Evolutionary conservation across 352 stramenopile species (phyloP).

Genomic region (Phytophthora cactorum): DNA sequence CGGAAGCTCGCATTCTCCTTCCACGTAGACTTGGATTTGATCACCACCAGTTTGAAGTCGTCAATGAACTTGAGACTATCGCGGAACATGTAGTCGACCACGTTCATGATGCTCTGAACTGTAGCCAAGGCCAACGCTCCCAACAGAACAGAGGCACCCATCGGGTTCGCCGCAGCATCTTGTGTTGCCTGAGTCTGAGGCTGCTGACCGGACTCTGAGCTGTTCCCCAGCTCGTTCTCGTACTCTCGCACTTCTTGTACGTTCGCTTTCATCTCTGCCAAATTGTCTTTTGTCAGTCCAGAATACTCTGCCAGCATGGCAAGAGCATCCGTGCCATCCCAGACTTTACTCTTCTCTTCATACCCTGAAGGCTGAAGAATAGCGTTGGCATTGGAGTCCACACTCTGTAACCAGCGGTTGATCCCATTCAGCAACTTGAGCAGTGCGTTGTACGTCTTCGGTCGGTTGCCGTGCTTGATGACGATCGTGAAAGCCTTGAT

Average conservation of each 20-base stretch:
- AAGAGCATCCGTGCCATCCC: conserved; percentile 62
- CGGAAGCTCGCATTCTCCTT: conserved; percentile 28
- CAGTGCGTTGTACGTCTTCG: conserved; percentile 53
- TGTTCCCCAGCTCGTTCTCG: conserved; percentile 60
- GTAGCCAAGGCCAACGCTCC: conserved; percentile 62
- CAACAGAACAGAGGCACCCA: conserved; percentile 43
- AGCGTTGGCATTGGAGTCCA: conserved; percentile 46
- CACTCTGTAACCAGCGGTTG: conserved; percentile 59
- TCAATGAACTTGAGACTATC: conserved; percentile 82
- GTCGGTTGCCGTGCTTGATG: conserved; percentile 69
- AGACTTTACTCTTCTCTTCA: conserved; percentile 80
- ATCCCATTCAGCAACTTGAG: conserved; percentile 76
- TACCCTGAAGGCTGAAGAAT: conserved; percentile 66
- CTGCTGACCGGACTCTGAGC: conserved; percentile 33
- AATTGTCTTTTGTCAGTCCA: conserved; percentile 53
- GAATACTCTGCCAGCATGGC: conserved; percentile 79
- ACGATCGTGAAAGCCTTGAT: conserved; percentile 71
- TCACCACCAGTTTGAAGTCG: conserved; percentile 80
- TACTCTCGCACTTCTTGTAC: conserved; percentile 57
- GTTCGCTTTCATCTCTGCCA: conserved; percentile 47
- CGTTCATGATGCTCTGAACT: conserved; percentile 65
- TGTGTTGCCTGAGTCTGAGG: conserved; percentile 20
- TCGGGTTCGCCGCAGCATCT: conserved; percentile 36
- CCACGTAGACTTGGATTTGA: conserved; percentile 35
- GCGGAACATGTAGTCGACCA: conserved; percentile 84